These are phyloP conservation scores for Volutella citrinella DNA, from an alignment of 2,329 filamentous ascomycete genomes.

Conservation along the genomic window DNA sequence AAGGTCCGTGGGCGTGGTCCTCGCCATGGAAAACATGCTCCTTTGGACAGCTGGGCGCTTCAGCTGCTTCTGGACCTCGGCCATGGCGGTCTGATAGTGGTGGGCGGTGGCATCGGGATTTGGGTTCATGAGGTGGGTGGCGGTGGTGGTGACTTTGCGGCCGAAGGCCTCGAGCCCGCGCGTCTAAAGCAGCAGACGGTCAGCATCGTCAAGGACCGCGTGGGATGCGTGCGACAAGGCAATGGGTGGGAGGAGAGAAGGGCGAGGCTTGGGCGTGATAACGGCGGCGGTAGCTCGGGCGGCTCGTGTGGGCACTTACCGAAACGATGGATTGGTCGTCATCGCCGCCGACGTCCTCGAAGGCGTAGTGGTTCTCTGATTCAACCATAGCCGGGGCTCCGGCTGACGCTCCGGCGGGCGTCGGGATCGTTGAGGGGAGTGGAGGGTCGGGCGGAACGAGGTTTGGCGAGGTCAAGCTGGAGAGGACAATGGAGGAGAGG, in stretches of 20 bases:
- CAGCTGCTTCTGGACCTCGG: conserved; percentile 84
- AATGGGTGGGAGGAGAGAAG: conserved; percentile 12
- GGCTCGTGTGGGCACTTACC: no score
- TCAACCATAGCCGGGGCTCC: conserved; percentile 41
- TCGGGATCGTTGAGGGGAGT: conserved; percentile 17
- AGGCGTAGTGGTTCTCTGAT: conserved; percentile 43
- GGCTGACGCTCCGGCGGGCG: no score
- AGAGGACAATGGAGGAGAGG: no score
- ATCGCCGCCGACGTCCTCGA: conserved; percentile 44
- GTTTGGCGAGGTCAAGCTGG: no score
- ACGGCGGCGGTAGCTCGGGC: conserved; percentile 6
- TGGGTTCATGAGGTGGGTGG: conserved; percentile 80
- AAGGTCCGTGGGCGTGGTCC: conserved; percentile 88
- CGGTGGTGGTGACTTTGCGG: conserved; percentile 91
- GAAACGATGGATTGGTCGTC: conserved; percentile 48
- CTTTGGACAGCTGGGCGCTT: conserved; percentile 80
- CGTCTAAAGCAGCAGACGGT: no score
- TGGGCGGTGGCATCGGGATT: conserved; percentile 48
- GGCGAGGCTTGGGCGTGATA: conserved; percentile 5
- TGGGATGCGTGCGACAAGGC: conserved; percentile 13
- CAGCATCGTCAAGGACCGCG: conserved; percentile 18
- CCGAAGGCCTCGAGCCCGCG: conserved; percentile 89
- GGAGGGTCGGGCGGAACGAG: conserved; percentile 15
- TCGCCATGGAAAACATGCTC: conserved; percentile 86
- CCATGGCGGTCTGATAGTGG: conserved; percentile 85